Evolutionary conservation across 768 basidiomycete species (phyloP).

Genomic region (Gelatoporia subvermispora): DNA sequence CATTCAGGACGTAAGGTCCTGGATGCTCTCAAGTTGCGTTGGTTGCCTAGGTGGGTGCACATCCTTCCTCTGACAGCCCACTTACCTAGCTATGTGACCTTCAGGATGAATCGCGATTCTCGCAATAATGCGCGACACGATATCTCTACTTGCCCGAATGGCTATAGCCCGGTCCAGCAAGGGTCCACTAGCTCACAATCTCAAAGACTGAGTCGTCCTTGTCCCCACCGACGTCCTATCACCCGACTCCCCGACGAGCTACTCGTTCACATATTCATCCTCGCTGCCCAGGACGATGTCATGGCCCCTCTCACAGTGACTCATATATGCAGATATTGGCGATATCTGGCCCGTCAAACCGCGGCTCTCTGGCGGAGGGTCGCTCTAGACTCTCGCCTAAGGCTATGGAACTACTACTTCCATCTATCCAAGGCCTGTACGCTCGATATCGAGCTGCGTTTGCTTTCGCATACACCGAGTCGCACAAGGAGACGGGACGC

Average conservation of each 20-base stretch:
- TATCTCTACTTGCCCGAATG: no score
- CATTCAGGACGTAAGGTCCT: no score
- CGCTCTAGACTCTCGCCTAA: conserved; percentile 39
- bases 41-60: no score
- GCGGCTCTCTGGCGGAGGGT: conserved; percentile 64
- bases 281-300: conserved; percentile 51
- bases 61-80: no score
- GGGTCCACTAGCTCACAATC: no score
- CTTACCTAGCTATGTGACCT: no score
- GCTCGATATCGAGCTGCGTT: conserved; percentile 46
- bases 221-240: conserved; percentile 41
- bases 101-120: no score
- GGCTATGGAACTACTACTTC: conserved; percentile 63
- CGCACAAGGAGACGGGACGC: no score
- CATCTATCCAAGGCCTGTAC: conserved; percentile 54
- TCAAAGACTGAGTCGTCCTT: not conserved
- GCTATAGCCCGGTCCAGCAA: no score
- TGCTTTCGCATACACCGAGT: conserved; percentile 8
- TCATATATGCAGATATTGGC: conserved; percentile 66
- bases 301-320: conserved; percentile 60
- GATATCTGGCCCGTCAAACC: conserved; percentile 53
- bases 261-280: conserved; percentile 56
- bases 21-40: no score
- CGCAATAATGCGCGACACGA: no score
- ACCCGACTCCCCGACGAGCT: conserved; percentile 59